Conservation (phyloP, 345 rosid genomes). For the Camelina neglecta region DNA sequence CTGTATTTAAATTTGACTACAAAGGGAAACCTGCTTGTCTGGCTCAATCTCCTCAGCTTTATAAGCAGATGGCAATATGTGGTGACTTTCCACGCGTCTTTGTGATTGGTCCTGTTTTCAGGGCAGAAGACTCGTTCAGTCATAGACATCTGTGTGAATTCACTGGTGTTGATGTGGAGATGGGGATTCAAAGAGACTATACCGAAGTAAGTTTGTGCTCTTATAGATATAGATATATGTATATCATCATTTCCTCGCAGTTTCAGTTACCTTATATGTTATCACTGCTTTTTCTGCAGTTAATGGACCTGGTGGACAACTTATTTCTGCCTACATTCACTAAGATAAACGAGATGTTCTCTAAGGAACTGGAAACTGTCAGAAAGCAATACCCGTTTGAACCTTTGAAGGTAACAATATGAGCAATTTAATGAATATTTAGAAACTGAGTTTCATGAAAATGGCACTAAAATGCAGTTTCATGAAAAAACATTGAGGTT, state of each 20-base stretch:
- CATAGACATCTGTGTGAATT: slow-evolving; percentile 82
- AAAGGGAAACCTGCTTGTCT: too few species aligned
- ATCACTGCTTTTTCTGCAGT: slow-evolving; percentile 45
- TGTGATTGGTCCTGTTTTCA: slow-evolving; percentile 81
- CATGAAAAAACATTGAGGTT: slow-evolving; percentile 64
- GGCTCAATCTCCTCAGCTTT: too few species aligned
- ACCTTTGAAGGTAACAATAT: slow-evolving; percentile 68
- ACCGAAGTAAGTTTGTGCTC: slow-evolving; percentile 28
- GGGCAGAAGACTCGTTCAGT: slow-evolving; percentile 81
- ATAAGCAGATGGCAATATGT: slow-evolving; percentile 46
- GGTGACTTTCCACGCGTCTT: slow-evolving; percentile 72
- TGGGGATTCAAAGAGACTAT: slow-evolving; percentile 64
- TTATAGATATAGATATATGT: neutral
- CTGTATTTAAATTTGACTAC: too few species aligned
- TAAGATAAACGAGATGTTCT: slow-evolving; percentile 60
- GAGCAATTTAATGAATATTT: neutral
- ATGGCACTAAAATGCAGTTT: slow-evolving; percentile 61
- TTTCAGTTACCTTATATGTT: neutral
- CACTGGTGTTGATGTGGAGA: slow-evolving; percentile 79
- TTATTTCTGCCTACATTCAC: slow-evolving; percentile 72
- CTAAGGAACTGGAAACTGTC: slow-evolving; percentile 74
- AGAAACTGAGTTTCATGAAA: neutral
- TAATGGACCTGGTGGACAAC: slow-evolving; percentile 69
- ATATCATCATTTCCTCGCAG: neutral
- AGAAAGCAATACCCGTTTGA: slow-evolving; percentile 73